Evolutionary conservation across 805 yeast genomes (phyloP).

Genomic region (Pichia sporocuriosa): DNA sequence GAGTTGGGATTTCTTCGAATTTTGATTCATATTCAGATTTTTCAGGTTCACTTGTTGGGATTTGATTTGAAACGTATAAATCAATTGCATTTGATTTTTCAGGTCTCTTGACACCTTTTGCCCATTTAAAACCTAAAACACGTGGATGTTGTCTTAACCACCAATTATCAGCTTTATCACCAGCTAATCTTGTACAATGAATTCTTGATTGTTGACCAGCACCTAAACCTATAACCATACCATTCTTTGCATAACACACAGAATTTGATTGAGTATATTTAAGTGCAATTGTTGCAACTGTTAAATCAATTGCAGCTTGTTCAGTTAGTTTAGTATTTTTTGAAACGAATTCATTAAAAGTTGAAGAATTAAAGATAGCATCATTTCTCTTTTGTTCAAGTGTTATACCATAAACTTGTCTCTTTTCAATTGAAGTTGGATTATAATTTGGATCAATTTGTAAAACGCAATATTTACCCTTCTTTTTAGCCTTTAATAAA

Average conservation of each 20-base stretch:
- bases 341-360: constrained; percentile 89
- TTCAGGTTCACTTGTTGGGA: constrained; percentile 90
- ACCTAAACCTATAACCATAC: constrained; percentile 98
- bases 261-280: constrained; percentile 98
- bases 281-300: constrained; percentile 95
- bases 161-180: constrained; percentile 99
- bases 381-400: constrained; percentile 97
- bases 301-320: constrained; percentile 87
- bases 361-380: constrained; percentile 84
- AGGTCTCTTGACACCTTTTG: constrained; percentile 96
- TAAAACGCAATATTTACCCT: constrained; percentile 93
- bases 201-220: constrained; percentile 99
- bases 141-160: constrained; percentile 99
- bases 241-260: constrained; percentile 96
- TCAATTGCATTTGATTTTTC: constrained; percentile 98
- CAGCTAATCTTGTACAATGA: constrained; percentile 98
- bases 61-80: constrained; percentile 82
- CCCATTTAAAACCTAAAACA: constrained; percentile 92
- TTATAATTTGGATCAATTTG: constrained; percentile 93
- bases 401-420: constrained; percentile 94
- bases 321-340: constrained; percentile 80
- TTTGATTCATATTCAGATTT: constrained; percentile 85
- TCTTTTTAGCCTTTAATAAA: constrained; percentile 84
- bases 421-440: constrained; percentile 75
- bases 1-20: constrained; percentile 77